A percentile compares a stretch with the other conserved stretches of the same genome.
Conservation (phyloP, 2,329 filamentous ascomycete genomes). For the Fusarium nematophilum region DNA sequence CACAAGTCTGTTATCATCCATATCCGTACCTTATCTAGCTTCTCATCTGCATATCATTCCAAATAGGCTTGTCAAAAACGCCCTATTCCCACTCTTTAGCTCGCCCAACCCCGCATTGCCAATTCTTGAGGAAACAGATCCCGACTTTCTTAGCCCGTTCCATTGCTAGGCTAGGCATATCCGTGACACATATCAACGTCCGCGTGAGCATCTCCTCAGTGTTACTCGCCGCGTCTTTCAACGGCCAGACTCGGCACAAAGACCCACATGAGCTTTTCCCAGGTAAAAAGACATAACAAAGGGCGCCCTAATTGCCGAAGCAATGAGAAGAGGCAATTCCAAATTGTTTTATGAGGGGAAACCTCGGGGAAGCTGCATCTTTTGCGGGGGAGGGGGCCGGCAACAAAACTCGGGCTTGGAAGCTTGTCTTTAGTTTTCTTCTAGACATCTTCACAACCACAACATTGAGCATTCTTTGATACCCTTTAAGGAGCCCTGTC, state of each 20-base stretch:
- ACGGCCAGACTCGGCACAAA: conserved; percentile 35
- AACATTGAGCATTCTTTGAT: neutral
- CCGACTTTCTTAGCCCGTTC: no score
- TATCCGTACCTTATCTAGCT: neutral
- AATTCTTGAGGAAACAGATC: neutral
- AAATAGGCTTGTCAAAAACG: conserved; percentile 36
- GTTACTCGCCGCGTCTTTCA: no score
- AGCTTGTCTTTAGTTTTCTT: conserved; percentile 18
- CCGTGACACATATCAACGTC: no score
- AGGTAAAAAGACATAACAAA: conserved; percentile 32
- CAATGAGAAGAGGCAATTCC: no score
- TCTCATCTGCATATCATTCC: neutral
- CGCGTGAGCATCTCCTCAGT: conserved; percentile 28
- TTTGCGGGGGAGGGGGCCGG: conserved; percentile 6
- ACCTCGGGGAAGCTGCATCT: neutral
- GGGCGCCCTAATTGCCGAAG: conserved; percentile 26
- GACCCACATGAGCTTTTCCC: conserved; percentile 1
- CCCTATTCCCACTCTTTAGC: conserved; percentile 34
- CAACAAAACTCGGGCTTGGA: conserved; percentile 32
- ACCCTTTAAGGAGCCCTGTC: no score
- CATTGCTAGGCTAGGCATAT: no score
- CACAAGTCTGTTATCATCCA: neutral
- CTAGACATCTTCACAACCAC: conserved; percentile 1
- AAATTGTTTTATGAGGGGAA: neutral
- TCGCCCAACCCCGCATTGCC: conserved; percentile 30